Conservation (phyloP, 768 basidiomycete species). For the Pisolithus marmoratus region DNA sequence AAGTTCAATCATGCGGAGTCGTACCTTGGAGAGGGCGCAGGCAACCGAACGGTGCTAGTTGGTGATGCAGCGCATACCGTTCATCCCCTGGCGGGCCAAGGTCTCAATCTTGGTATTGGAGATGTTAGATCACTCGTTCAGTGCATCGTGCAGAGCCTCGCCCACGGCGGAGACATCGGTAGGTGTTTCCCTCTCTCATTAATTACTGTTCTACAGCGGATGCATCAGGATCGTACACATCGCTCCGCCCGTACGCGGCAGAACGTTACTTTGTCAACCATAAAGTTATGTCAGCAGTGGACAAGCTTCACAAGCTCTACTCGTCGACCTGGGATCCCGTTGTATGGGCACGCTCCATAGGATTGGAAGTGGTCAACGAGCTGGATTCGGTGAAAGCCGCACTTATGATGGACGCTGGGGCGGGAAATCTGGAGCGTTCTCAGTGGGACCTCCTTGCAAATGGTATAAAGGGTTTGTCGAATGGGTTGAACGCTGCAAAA, state of each 20-base stretch:
- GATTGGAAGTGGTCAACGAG: slow-evolving; percentile 90
- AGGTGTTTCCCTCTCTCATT: slow-evolving; percentile 15
- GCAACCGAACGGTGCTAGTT: slow-evolving; percentile 75
- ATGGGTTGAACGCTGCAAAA: slow-evolving; percentile 29
- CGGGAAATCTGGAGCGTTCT: slow-evolving; percentile 21
- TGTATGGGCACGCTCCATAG: slow-evolving; percentile 84
- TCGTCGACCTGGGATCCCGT: slow-evolving; percentile 56
- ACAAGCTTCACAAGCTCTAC: slow-evolving; percentile 90
- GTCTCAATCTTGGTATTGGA: slow-evolving; percentile 87
- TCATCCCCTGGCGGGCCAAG: slow-evolving; percentile 95
- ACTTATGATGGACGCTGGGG: slow-evolving; percentile 78
- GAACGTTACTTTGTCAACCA: slow-evolving; percentile 87
- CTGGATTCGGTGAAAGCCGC: slow-evolving; percentile 75
- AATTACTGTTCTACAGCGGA: background rate
- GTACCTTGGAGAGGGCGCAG: slow-evolving; percentile 71
- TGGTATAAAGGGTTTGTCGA: slow-evolving; percentile 40
- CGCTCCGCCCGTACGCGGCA: slow-evolving; percentile 70
- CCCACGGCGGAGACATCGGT: slow-evolving; percentile 81
- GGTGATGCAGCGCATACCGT: slow-evolving; percentile 96
- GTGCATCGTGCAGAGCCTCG: slow-evolving; percentile 53
- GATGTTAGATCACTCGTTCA: slow-evolving; percentile 73
- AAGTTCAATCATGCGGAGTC: slow-evolving; percentile 79
- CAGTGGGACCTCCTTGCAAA: slow-evolving; percentile 32
- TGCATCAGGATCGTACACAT: slow-evolving; percentile 60
- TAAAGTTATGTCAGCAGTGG: slow-evolving; percentile 73